A percentile compares a stretch with the other conserved stretches of the same genome.
phyloP scores from a whole-genome alignment of 2,329 filamentous ascomycete genomes.

The Trichoderma asperellum region DNA sequence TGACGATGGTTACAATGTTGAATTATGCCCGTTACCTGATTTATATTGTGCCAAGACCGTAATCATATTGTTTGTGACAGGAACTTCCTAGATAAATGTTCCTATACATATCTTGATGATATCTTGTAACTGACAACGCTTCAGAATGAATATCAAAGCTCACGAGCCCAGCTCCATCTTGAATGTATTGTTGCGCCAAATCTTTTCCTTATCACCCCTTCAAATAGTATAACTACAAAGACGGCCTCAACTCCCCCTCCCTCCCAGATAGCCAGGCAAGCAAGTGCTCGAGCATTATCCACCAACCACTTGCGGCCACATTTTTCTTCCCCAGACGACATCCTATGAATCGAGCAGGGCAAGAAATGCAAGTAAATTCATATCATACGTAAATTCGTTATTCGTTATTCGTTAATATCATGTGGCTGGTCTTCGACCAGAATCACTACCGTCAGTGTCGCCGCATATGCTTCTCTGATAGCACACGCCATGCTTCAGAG shows the following conservation, averaged over 20 bases:
- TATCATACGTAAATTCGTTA: conserved; percentile 29
- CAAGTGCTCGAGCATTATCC: background rate
- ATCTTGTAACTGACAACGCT: background rate
- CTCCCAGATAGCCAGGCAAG: background rate
- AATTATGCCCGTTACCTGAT: background rate
- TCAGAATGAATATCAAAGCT: background rate
- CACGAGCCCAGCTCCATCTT: background rate
- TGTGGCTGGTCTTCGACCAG: conserved; percentile 59
- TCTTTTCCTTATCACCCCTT: background rate
- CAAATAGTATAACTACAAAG: background rate
- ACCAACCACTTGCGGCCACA: background rate
- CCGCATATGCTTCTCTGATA: conserved; percentile 75
- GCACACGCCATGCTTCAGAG: conserved; percentile 67
- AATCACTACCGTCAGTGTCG: conserved; percentile 72
- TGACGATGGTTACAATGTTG: background rate
- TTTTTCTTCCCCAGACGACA: background rate
- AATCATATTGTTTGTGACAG: background rate
- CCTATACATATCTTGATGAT: background rate
- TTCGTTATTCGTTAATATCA: conserved; percentile 47
- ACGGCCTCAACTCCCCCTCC: background rate
- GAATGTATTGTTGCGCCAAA: background rate
- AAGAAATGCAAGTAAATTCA: conserved; percentile 14
- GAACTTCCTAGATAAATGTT: too few relatives aligned
- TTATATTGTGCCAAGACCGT: background rate
- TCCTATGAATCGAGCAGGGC: background rate